Base-by-base conservation (phyloP, 1,139 yeast species). In the Debaryomycetaceae sp. region DNA sequence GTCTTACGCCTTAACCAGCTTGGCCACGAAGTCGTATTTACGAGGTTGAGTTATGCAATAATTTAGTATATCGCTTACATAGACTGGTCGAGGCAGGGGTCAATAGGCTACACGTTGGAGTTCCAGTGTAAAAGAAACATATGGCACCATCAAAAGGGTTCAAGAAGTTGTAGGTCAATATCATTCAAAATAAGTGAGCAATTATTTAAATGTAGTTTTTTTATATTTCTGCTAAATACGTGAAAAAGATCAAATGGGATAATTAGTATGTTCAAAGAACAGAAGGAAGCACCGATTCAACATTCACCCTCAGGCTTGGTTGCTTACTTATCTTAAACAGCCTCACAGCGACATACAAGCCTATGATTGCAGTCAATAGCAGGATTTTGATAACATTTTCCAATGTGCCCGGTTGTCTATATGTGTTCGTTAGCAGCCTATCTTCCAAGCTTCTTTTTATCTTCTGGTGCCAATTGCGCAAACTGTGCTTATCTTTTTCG, bases 1-100 rank as follows among this genome's bases (percentile, higher is more conserved):
- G 70, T 66, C 70, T 57, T 62, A 66, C 70, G 71, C 71, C 71
- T 66, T 66, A 66, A 57, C 71, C 71, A 66, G 56, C 70, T 65
- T 65, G 71, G 70, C 70, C 70, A 66, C 70, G 70, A 57, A 66
- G 70, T 62, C 70, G 17, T 48, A 35, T 38, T 37, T 1, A 9
- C 36, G 20, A 17, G 20, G 20, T n/a, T n/a, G n/a, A n/a, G n/a
- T n/a, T n/a, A n/a, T 17, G 2, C 20, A 17, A 17, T 17, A 17
- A 17, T 17, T 17, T 17, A 17, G 2, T 17, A 17, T 17, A 17
- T 17, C 2, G 20, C 20, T 17, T 17, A 17, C 4, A 17, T 17
- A 17, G 20, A 17, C 4, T 17, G 20, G 4, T 17, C 20, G 4
- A 17, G 20, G 4, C 20, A 17, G 20, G 2, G 20, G 20, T 17